Base-by-base conservation (phyloP, 2,329 filamentous ascomycete species). In the Colletotrichum tropicicola region DNA sequence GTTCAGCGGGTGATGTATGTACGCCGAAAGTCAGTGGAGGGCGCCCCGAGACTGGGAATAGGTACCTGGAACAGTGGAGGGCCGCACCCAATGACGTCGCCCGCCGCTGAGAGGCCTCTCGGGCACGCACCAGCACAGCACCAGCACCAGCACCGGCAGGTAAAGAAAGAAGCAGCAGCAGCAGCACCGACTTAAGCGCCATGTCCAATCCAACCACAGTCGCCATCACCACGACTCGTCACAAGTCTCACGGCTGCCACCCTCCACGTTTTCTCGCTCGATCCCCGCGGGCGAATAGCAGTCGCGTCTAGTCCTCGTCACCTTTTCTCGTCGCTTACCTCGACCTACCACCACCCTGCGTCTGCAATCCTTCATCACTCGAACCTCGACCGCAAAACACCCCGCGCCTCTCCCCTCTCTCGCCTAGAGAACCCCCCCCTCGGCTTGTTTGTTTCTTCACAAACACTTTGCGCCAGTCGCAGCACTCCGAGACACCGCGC, bases 91-190 rank as follows among this genome's bases (percentile, higher is more conserved):
- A 65, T 65, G 61, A 65, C 61, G 62, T 65, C 62, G 57, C 57
- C 28, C 57, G 43, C 61, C 57, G 28, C 51, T 21, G 49, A 65
- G 62, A 65, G 62, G 62, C 62, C 62, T 65, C 62, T 65, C 57
- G 49, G 37, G 56, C 56, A 43, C 39, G 39, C 17, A 21, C 39
- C 39, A 43, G 39, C 39, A 5, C n/a, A 28, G 19, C 35, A 61
- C 39, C 49, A 65, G 17, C 39, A 53, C 35, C 49, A 41, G 15
- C 49, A 27, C 21, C 43, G 9, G 23, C 13, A 13, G n/a, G n/a
- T n/a, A n/a, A n/a, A n/a, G n/a, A n/a, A n/a, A n/a, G n/a, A n/a
- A n/a, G n/a, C n/a, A n/a, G n/a, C n/a, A n/a, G n/a, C n/a, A n/a
- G n/a, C 32, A 53, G 28, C 43, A 62, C 35, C 35, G 17, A 15